Percentiles rank a stretch among this genome's conserved stretches.
Evolutionary conservation across 805 yeast genomes (phyloP).

Genomic region (Kodamaea kaohsiungensis): DNA sequence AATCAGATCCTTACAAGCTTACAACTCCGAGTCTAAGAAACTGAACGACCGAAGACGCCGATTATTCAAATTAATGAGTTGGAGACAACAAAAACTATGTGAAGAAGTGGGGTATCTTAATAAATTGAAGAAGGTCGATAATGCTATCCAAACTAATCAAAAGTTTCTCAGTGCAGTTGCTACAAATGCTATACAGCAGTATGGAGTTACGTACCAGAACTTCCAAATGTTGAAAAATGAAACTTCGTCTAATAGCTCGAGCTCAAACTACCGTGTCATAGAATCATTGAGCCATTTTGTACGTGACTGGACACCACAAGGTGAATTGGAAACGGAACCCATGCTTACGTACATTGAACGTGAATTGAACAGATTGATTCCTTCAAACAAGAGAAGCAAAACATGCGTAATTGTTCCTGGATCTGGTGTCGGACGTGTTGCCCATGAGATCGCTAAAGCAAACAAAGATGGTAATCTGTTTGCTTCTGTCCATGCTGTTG

Average conservation of each 20-base stretch:
- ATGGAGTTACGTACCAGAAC: conserved; percentile 47
- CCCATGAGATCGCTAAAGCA: conserved; percentile 55
- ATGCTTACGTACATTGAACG: conserved; percentile 51
- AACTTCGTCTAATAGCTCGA: conserved; percentile 12
- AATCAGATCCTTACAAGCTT: conserved; percentile 47
- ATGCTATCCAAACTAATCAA: conserved; percentile 49
- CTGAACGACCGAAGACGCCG: conserved; percentile 49
- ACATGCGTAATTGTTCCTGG: conserved; percentile 79
- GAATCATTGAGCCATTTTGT: conserved; percentile 75
- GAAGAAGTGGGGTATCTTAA: conserved; percentile 52
- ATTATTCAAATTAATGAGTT: conserved; percentile 47
- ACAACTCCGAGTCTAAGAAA: conserved; percentile 37
- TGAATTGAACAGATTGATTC: conserved; percentile 40
- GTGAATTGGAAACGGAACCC: conserved; percentile 52
- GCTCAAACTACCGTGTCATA: conserved; percentile 46
- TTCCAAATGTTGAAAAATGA: conserved; percentile 16
- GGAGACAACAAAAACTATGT: conserved; percentile 58
- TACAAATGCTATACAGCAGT: conserved; percentile 36
- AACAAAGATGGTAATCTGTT: conserved; percentile 24
- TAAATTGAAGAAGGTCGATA: conserved; percentile 53
- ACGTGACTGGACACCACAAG: conserved; percentile 71
- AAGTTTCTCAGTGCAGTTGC: conserved; percentile 48
- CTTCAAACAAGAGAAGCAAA: conserved; percentile 23
- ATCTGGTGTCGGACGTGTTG: conserved; percentile 78
- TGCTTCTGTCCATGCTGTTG: conserved; percentile 66